Evolutionary conservation across 2,329 filamentous ascomycete species (phyloP).

Genomic region (Didymella glomerata): DNA sequence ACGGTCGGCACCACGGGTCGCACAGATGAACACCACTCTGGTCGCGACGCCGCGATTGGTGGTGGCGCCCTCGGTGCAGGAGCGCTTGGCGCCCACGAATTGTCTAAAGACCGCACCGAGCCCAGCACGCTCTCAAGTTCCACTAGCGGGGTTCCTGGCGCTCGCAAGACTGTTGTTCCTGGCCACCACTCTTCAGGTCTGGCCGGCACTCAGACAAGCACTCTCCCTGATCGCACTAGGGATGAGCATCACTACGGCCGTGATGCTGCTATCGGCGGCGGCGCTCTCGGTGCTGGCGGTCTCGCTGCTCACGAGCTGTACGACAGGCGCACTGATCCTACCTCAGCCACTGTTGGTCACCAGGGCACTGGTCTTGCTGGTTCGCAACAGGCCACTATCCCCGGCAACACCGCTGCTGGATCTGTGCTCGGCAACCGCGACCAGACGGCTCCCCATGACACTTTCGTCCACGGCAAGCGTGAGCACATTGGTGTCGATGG

Average conservation of each 20-base stretch:
- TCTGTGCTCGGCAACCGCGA: conserved; percentile 4
- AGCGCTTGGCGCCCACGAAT: conserved; percentile 33
- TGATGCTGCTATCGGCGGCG: conserved; percentile 41
- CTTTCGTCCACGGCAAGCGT: conserved; percentile 24
- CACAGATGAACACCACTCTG: conserved; percentile 31
- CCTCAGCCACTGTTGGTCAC: background rate
- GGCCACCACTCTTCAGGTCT: conserved; percentile 7
- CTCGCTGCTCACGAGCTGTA: conserved; percentile 38
- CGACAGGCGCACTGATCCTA: conserved; percentile 25
- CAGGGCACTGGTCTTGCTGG: conserved; percentile 9
- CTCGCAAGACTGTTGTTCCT: background rate
- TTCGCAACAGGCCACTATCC: conserved; percentile 13
- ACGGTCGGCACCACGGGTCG: conserved; percentile 3
- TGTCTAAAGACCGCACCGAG: conserved; percentile 10
- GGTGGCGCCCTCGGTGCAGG: conserved; percentile 43
- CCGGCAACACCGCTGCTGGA: conserved; percentile 8
- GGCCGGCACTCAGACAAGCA: conserved; percentile 9
- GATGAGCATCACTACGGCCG: conserved; percentile 35
- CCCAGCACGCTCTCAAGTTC: conserved; percentile 1
- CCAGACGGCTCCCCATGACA: conserved; percentile 15
- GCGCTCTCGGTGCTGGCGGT: conserved; percentile 40
- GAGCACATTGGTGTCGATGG: conserved; percentile 45
- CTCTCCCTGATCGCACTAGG: conserved; percentile 16
- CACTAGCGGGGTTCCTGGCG: background rate
- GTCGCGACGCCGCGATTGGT: conserved; percentile 39